Base-by-base conservation (phyloP, 805 yeast species). In the Yamadazyma tumulicola region DNA sequence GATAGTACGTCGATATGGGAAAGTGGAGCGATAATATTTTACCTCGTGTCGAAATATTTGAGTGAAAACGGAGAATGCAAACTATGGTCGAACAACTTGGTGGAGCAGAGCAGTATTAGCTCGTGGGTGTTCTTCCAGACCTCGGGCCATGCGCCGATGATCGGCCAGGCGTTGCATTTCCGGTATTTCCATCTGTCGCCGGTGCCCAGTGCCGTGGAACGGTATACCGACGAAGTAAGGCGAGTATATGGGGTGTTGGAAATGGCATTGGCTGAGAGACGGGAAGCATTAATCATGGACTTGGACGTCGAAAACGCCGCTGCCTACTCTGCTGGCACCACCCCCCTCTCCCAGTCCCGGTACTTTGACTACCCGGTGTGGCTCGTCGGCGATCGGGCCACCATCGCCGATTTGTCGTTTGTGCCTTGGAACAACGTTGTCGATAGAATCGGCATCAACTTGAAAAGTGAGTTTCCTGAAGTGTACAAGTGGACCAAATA, bases 391-490 rank as follows among this genome's bases (percentile, higher is more conserved):
- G 95, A 88, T 49, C 51, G 71, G 31, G 72, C 72, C 15, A 67
- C 96, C 1, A 79, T 89, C 29, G 97, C 97, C 2, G 97, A 89
- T 59, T 69, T 89, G 52, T 77, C 91, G 15, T 89, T 89, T 64
- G 95, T 89, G 19, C 95, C 97, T 11, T 89, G 97, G 97, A 89
- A 89, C 59, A 89, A 88, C 52, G 96, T 89, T 12, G 95, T 89
- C 35, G 95, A 85, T 56, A 72, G 95, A 51, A 84, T 89, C 35
- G 97, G 96, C 6, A 86, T 89, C 43, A 85, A 85, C 51, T 74
- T 89, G 50, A 82, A 83, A 56, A 73, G 76, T 19, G 97, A 89
- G 57, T 88, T 84, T 54, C 96, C 96, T 1, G 97, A 89, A 63
- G 96, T 88, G 30, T 88, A 85, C 67, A 86, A 86, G 58, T 89